These are phyloP conservation scores for Colletotrichum sp. DNA, from an alignment of 2,329 filamentous ascomycete species.

Conservation along the genomic window DNA sequence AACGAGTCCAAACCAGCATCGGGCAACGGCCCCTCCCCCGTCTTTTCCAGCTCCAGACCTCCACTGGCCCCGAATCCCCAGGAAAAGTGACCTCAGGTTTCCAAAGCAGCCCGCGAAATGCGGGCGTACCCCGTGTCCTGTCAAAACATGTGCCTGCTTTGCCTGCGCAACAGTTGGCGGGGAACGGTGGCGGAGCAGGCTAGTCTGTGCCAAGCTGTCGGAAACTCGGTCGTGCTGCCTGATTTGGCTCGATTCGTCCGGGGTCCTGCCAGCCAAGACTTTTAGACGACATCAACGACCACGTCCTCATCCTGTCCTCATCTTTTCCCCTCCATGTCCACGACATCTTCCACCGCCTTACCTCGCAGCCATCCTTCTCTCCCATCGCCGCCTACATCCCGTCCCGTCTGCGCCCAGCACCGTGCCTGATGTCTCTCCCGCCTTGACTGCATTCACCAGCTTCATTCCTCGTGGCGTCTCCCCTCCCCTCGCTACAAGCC, in stretches of 20 bases:
- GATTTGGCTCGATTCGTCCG: background rate
- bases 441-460: conserved; percentile 18
- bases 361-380: background rate
- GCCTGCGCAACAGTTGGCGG: background rate
- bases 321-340: background rate
- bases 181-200: conserved; percentile 9
- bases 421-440: background rate
- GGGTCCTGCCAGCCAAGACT: background rate
- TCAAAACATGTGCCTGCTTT: background rate
- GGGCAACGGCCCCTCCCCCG: background rate
- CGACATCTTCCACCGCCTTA: background rate
- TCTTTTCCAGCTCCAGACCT: background rate
- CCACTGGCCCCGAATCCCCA: background rate
- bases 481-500: background rate
- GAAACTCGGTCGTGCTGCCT: conserved; percentile 7
- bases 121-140: background rate
- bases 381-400: background rate
- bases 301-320: background rate
- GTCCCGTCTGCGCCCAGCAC: background rate
- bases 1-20: background rate
- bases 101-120: background rate
- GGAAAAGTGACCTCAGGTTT: background rate
- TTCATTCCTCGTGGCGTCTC: background rate
- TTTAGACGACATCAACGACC: background rate
- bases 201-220: conserved; percentile 17